Percentiles rank a stretch among this genome's conserved stretches.
phyloP scores from a whole-genome alignment of 352 stramenopile genomes.

The Phytopythium delawarense region DNA sequence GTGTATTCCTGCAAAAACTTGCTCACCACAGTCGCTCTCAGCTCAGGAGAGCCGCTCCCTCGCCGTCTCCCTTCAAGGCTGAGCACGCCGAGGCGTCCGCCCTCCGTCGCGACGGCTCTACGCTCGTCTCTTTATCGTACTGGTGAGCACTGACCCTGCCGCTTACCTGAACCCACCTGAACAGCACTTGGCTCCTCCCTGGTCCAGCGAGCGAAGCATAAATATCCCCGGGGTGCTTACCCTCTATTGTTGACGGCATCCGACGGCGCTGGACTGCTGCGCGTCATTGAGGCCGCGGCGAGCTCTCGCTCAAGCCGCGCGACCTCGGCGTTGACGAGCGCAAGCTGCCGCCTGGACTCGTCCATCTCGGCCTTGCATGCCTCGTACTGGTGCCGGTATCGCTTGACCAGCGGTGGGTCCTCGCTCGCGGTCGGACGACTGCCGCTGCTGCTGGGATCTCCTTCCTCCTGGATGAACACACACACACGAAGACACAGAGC shows the following conservation, averaged over 20 bases:
- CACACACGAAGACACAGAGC: background rate
- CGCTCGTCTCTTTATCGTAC: background rate
- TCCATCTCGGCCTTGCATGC: slow-evolving; percentile 2
- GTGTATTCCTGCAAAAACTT: background rate
- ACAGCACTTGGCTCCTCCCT: background rate
- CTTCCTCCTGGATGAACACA: background rate
- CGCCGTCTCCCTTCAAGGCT: background rate
- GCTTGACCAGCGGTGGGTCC: background rate
- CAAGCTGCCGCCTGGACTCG: slow-evolving; percentile 3
- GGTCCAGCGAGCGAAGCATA: background rate
- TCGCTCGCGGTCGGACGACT: background rate
- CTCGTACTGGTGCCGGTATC: background rate
- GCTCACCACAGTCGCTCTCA: background rate
- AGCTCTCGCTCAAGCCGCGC: slow-evolving; percentile 8
- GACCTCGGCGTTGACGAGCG: slow-evolving; percentile 1
- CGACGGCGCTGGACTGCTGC: background rate
- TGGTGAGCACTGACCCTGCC: background rate
- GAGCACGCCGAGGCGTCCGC: background rate
- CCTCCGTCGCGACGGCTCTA: background rate
- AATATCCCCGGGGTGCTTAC: background rate
- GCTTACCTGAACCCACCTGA: slow-evolving; percentile 1
- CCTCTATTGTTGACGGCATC: background rate
- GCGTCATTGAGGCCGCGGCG: background rate
- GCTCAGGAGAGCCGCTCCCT: background rate
- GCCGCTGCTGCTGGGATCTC: background rate